phyloP scores from a whole-genome alignment of 202 grass and related monocot genomes.

The Zoysia matrella region DNA sequence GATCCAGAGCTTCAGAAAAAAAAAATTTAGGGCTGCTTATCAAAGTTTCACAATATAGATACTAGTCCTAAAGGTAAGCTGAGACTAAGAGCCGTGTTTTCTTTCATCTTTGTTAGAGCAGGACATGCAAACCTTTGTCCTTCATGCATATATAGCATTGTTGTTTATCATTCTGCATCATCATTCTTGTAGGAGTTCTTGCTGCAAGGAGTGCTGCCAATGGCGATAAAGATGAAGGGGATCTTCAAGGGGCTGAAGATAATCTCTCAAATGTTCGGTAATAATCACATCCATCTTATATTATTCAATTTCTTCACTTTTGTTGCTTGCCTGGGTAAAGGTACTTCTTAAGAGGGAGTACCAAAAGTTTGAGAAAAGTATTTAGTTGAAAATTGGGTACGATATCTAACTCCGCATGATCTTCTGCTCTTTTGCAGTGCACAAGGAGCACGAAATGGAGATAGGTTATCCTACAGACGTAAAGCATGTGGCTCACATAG shows the following conservation, averaged over 20 bases:
- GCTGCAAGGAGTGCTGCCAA: neutral
- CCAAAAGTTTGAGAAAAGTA: neutral
- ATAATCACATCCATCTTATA: conserved; percentile 16
- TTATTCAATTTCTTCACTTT: conserved; percentile 25
- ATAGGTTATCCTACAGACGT: conserved; percentile 82
- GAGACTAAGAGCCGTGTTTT: neutral
- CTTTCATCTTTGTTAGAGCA: neutral
- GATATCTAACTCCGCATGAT: neutral
- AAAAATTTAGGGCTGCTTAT: neutral
- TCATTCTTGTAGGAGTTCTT: conserved; percentile 44
- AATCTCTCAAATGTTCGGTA: conserved; percentile 66
- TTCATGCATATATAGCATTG: neutral
- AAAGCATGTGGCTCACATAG: conserved; percentile 84
- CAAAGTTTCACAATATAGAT: neutral
- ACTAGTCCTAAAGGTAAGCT: conserved; percentile 37
- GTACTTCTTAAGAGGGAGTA: too few species aligned
- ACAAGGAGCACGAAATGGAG: conserved; percentile 81
- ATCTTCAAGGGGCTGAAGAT: conserved; percentile 64
- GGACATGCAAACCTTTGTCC: neutral
- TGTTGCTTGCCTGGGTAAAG: neutral
- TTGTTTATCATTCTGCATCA: conserved; percentile 4
- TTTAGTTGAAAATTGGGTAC: neutral
- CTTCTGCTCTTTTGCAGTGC: conserved; percentile 46
- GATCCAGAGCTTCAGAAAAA: conserved; percentile 18
- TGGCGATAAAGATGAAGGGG: conserved; percentile 69